Percentiles rank a stretch among this genome's conserved stretches.
Conservation (phyloP, 2,329 filamentous ascomycete genomes). For the Xylariomycetidae sp. region DNA sequence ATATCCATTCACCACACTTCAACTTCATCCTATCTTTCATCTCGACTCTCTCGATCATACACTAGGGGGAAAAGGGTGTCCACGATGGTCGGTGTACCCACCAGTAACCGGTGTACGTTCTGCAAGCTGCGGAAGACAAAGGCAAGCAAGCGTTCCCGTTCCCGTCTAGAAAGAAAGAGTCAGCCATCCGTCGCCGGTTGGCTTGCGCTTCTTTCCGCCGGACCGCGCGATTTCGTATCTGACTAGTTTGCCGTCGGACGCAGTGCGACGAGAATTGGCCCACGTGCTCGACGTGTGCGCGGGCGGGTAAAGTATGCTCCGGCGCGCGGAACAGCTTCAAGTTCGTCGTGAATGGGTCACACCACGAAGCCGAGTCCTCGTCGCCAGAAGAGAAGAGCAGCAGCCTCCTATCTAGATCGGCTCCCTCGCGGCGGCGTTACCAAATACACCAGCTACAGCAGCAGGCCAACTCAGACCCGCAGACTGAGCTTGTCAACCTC, state of each 20-base stretch:
- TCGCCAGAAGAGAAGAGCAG: too few relatives aligned
- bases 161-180: too few relatives aligned
- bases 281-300: constrained; percentile 22
- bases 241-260: too few relatives aligned
- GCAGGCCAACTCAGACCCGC: too few relatives aligned
- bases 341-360: constrained; percentile 25
- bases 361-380: constrained; percentile 21
- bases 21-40: too few relatives aligned
- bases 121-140: constrained; percentile 26
- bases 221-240: too few relatives aligned
- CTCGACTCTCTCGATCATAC: too few relatives aligned
- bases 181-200: too few relatives aligned
- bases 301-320: constrained; percentile 21
- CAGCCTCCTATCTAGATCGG: neutral
- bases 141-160: constrained; percentile 9
- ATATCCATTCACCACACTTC: too few relatives aligned
- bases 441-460: too few relatives aligned
- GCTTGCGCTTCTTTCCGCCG: too few relatives aligned
- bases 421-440: constrained; percentile 4
- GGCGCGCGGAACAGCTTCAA: constrained; percentile 21
- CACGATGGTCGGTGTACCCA: constrained; percentile 26
- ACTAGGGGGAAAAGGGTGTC: too few relatives aligned
- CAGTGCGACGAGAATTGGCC: constrained; percentile 28
- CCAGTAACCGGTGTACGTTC: constrained; percentile 26
- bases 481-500: constrained; percentile 1